phyloP scores from a whole-genome alignment of 495 filamentous ascomycete species.

The Neurospora sp. region DNA sequence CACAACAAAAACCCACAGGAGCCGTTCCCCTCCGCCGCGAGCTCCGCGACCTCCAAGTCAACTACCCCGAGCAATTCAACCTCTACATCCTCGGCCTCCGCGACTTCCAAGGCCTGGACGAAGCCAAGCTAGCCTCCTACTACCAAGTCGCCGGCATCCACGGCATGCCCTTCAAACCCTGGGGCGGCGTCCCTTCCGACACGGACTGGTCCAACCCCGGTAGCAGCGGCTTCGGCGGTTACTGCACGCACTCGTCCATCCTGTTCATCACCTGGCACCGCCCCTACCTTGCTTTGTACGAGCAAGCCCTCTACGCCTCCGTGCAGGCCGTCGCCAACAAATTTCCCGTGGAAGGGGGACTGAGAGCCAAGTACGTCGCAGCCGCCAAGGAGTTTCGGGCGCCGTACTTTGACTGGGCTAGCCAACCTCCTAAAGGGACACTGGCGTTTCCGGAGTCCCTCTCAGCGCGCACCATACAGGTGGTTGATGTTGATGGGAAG shows the following conservation, averaged over 20 bases:
- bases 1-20: neutral
- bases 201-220: constrained; percentile 21
- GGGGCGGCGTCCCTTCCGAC: constrained; percentile 25
- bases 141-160: constrained; percentile 37
- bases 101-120: constrained; percentile 13
- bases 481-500: constrained; percentile 27
- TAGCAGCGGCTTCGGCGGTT: constrained; percentile 35
- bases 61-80: constrained; percentile 23
- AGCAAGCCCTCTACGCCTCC: constrained; percentile 48
- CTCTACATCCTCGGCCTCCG: constrained; percentile 18
- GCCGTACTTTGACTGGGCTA: constrained; percentile 51
- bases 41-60: constrained; percentile 21
- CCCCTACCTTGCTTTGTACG: constrained; percentile 48
- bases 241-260: constrained; percentile 55
- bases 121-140: constrained; percentile 16
- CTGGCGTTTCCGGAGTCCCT: constrained; percentile 21
- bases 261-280: constrained; percentile 62
- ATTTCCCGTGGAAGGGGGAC: constrained; percentile 34
- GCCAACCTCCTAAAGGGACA: constrained; percentile 15
- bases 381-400: constrained; percentile 40
- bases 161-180: constrained; percentile 31
- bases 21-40: constrained; percentile 20
- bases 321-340: constrained; percentile 37
- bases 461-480: constrained; percentile 24
- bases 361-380: constrained; percentile 28